Evolutionary conservation across 1,284 basidiomycete genomes (phyloP).

Genomic region (Rhodotorula sp.): DNA sequence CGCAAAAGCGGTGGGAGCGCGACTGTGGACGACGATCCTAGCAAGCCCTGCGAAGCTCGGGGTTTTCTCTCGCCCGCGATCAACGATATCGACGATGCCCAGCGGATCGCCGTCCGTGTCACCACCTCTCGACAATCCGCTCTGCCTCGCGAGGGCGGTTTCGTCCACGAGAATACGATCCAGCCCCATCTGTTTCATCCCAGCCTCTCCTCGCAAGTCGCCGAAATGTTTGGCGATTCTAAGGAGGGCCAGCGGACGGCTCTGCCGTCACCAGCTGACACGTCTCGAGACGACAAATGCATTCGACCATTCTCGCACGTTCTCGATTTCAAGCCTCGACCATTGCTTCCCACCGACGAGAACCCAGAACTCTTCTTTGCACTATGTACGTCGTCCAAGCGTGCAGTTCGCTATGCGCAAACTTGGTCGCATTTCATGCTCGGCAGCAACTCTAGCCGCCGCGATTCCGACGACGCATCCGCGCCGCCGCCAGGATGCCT

Average conservation of each 20-base stretch:
- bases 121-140: background rate
- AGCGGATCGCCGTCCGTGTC: background rate
- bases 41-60: background rate
- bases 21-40: too few species aligned
- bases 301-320: background rate
- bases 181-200: background rate
- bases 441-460: background rate
- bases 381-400: constrained; percentile 21
- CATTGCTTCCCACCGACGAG: background rate
- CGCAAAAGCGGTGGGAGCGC: too few species aligned
- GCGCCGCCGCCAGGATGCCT: constrained; percentile 14
- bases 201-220: background rate
- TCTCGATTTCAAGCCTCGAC: background rate
- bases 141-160: background rate
- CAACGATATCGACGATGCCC: background rate
- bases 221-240: background rate
- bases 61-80: background rate
- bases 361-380: constrained; percentile 28
- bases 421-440: constrained; percentile 30
- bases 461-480: background rate
- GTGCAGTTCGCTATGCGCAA: constrained; percentile 16
- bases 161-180: background rate
- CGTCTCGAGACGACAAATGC: background rate
- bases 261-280: background rate
- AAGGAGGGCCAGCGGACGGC: too few species aligned